A percentile compares a stretch with the other conserved stretches of the same genome.
These are phyloP conservation scores for Chlorokybus atmophyticus DNA, from an alignment of 139 green algal species.

Conservation along the genomic window DNA sequence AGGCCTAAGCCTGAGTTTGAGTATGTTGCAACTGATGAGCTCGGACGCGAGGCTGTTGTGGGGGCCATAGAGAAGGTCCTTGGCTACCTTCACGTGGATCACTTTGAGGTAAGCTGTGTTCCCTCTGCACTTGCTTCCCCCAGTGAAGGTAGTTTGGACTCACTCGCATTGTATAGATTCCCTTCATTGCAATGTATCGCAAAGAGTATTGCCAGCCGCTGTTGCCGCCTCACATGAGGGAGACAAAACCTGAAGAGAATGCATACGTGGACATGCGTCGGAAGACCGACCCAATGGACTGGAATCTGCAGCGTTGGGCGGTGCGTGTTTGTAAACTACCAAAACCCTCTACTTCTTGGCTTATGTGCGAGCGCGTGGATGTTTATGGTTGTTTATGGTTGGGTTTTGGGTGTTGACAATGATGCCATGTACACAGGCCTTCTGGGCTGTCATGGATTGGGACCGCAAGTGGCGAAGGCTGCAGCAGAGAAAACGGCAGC, in stretches of 20 bases:
- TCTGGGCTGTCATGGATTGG: conserved; percentile 27
- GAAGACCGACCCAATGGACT: not conserved
- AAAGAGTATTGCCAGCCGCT: conserved; percentile 67
- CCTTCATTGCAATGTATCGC: conserved; percentile 52
- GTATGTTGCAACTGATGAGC: not conserved
- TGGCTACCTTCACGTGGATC: too few relatives aligned
- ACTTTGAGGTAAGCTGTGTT: too few relatives aligned
- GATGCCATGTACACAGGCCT: too few relatives aligned
- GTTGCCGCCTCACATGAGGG: conserved; percentile 31
- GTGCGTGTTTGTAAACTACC: too few relatives aligned
- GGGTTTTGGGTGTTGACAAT: too few relatives aligned
- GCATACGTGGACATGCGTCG: too few relatives aligned
- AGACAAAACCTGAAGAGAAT: too few relatives aligned
- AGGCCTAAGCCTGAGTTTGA: not conserved
- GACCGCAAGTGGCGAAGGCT: conserved; percentile 22
- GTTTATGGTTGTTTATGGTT: too few relatives aligned
- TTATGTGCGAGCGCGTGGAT: too few relatives aligned
- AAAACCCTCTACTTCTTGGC: too few relatives aligned
- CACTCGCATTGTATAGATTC: conserved; percentile 28
- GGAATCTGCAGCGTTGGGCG: not conserved
- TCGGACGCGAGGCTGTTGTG: conserved; percentile 44
- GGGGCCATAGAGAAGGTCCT: conserved; percentile 27
- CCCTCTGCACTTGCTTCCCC: too few relatives aligned
- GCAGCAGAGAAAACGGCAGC: conserved; percentile 11
- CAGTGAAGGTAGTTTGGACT: too few relatives aligned